Conservation (phyloP, 108 stramenopile species). For the Aurantiochytrium sp. region DNA sequence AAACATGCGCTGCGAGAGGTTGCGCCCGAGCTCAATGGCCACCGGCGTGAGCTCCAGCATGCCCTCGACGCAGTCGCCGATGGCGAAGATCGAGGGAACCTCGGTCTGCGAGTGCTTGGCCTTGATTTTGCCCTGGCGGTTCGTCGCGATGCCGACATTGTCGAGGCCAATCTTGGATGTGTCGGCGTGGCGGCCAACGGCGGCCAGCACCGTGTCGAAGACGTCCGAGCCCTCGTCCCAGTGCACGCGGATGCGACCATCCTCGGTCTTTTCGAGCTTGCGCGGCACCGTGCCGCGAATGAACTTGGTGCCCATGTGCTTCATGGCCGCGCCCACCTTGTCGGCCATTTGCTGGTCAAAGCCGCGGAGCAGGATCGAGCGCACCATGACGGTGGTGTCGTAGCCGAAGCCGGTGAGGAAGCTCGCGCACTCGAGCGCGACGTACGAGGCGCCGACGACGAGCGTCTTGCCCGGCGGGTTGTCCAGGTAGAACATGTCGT, state of each 20-base stretch:
- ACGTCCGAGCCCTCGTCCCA: constrained; percentile 36
- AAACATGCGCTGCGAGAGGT: constrained; percentile 83
- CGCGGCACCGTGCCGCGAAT: constrained; percentile 67
- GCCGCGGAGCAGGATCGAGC: constrained; percentile 86
- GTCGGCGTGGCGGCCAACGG: constrained; percentile 87
- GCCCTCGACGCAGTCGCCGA: constrained; percentile 93
- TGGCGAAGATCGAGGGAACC: constrained; percentile 87
- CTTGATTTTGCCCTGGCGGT: constrained; percentile 71
- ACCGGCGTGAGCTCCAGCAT: constrained; percentile 95
- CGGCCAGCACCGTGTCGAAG: constrained; percentile 71
- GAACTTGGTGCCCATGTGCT: constrained; percentile 76
- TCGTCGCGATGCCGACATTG: constrained; percentile 65
- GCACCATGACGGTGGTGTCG: constrained; percentile 87
- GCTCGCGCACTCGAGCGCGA: constrained; percentile 95
- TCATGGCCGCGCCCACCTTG: constrained; percentile 76
- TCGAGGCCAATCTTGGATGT: constrained; percentile 72
- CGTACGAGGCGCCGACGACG: constrained; percentile 94
- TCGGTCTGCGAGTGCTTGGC: constrained; percentile 76
- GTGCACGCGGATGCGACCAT: background rate
- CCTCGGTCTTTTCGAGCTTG: constrained; percentile 66
- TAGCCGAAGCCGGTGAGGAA: constrained; percentile 83
- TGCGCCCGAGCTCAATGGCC: constrained; percentile 87
- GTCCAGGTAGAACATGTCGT: constrained; percentile 88
- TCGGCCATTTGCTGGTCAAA: constrained; percentile 93
- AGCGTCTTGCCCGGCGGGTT: constrained; percentile 85